phyloP scores from a whole-genome alignment of 148 eudicot genomes.

The Rhododendron henanense region DNA sequence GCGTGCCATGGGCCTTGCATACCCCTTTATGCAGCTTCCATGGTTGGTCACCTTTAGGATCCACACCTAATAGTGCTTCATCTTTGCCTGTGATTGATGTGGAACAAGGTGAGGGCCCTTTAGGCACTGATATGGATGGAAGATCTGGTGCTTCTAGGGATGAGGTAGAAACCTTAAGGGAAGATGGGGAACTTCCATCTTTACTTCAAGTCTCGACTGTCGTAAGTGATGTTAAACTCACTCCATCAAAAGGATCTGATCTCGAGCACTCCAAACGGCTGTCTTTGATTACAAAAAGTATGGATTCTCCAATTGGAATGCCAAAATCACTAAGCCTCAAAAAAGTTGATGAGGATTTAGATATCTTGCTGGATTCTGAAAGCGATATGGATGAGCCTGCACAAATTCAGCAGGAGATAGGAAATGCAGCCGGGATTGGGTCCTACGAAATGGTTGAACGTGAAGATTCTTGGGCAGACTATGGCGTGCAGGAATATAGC shows the following conservation, averaged over 20 bases:
- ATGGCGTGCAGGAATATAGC: constrained; percentile 50
- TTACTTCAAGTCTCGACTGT: constrained; percentile 28
- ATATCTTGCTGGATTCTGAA: constrained; percentile 59
- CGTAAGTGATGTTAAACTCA: constrained; percentile 28
- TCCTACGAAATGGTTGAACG: constrained; percentile 20
- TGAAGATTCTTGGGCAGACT: constrained; percentile 57
- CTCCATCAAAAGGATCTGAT: constrained; percentile 38
- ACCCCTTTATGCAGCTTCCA: constrained; percentile 56
- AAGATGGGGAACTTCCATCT: constrained; percentile 96
- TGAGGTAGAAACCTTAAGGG: constrained; percentile 44
- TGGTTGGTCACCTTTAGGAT: constrained; percentile 46
- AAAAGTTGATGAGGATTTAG: constrained; percentile 58
- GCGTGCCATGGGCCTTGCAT: constrained; percentile 79
- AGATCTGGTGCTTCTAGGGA: constrained; percentile 48
- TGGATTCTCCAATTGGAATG: constrained; percentile 41
- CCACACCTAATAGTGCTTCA: constrained; percentile 27
- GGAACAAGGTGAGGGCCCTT: constrained; percentile 40
- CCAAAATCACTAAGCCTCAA: constrained; percentile 60
- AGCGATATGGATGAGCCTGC: constrained; percentile 69
- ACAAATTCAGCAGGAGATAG: constrained; percentile 41
- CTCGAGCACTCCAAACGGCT: constrained; percentile 42
- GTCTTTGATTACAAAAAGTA: constrained; percentile 54
- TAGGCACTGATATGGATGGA: constrained; percentile 29
- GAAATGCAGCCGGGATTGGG: constrained; percentile 10
- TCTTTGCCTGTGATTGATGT: constrained; percentile 31